phyloP scores from a whole-genome alignment of 106 monocot species.

The Agapanthus africanus region DNA sequence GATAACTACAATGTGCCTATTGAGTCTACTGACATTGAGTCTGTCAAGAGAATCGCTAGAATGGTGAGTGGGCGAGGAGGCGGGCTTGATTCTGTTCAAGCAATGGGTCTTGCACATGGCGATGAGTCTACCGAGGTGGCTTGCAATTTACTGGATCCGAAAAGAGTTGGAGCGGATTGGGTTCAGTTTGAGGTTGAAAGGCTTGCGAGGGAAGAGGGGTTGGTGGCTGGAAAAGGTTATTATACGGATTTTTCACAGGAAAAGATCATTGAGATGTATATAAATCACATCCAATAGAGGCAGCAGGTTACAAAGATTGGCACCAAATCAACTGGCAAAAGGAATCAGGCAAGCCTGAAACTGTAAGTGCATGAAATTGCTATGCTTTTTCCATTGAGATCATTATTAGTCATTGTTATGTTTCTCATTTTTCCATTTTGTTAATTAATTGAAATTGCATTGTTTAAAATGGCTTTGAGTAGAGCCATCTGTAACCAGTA shows the following conservation, averaged over 20 bases:
- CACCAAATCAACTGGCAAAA: no score
- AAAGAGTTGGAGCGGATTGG: slow-evolving; percentile 34
- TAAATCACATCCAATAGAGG: slow-evolving; percentile 8
- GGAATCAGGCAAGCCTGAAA: no score
- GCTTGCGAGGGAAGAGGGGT: slow-evolving; percentile 44
- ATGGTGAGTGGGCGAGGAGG: slow-evolving; percentile 69
- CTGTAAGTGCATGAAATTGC: no score
- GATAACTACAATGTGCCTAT: slow-evolving; percentile 85
- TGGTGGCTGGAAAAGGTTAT: slow-evolving; percentile 57
- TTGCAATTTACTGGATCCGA: slow-evolving; percentile 64
- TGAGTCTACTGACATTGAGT: slow-evolving; percentile 28
- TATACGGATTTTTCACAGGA: slow-evolving; percentile 73
- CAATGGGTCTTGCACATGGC: slow-evolving; percentile 59
- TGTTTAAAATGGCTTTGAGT: no score
- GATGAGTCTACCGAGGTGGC: slow-evolving; percentile 59
- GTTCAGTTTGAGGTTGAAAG: slow-evolving; percentile 55
- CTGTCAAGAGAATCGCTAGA: slow-evolving; percentile 42
- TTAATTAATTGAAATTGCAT: no score
- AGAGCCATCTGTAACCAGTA: no score
- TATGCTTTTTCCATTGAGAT: no score
- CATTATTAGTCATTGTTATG: no score
- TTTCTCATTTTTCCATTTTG: no score
- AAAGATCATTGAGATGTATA: slow-evolving; percentile 47
- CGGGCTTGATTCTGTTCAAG: slow-evolving; percentile 73
- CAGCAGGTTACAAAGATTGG: no score